Evolutionary conservation across 2,329 filamentous ascomycete genomes (phyloP).

Genomic region (Amauroascus verrucosus): DNA sequence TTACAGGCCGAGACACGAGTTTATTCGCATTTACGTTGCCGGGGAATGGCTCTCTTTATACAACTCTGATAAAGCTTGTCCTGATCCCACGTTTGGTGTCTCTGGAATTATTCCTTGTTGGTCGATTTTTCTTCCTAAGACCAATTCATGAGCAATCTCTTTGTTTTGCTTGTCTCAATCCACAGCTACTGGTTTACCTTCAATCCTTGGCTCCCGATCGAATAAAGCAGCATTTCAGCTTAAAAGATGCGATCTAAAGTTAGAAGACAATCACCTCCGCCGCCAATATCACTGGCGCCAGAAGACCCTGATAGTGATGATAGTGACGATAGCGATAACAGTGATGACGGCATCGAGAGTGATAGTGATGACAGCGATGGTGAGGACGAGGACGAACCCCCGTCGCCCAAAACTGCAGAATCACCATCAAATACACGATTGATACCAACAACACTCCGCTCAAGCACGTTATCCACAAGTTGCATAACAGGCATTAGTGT

Average conservation of each 20-base stretch:
- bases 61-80: constrained; percentile 1
- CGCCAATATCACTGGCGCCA: not conserved
- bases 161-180: not conserved
- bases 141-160: not conserved
- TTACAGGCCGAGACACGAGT: constrained; percentile 2
- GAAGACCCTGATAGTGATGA: not conserved
- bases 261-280: not conserved
- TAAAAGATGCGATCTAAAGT: not conserved
- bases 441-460: not conserved
- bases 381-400: not conserved
- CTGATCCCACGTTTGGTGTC: not conserved
- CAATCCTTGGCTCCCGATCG: not conserved
- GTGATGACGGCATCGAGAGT: not conserved
- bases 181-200: not conserved
- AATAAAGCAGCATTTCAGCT: not conserved
- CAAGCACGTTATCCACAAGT: not conserved
- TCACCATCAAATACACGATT: too few relatives aligned
- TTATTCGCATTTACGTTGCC: not conserved
- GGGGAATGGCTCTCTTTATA: not conserved
- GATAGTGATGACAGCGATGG: not conserved
- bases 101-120: not conserved
- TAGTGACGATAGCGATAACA: not conserved
- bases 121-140: not conserved
- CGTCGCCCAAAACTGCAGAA: not conserved
- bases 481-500: not conserved